Evolutionary conservation across 2,329 filamentous ascomycete genomes (phyloP), one percentile per base, ranked within the genome.

Genomic region (Amphichorda felina): DNA sequence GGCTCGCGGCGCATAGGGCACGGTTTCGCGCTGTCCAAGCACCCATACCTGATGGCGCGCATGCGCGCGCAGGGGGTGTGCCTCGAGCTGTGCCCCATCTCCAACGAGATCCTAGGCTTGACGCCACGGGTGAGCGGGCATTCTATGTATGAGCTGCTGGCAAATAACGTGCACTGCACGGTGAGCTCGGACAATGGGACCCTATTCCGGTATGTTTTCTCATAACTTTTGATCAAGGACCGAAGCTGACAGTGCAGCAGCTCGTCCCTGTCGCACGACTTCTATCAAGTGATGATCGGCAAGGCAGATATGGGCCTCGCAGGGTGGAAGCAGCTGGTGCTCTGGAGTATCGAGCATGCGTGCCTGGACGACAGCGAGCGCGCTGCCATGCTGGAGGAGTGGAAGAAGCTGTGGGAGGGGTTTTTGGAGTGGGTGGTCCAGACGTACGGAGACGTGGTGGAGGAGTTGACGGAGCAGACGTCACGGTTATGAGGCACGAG

Each of bases 31-130:
- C 58, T 86, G 4, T 63, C 78, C 11, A 70, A 75, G 38, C 81
- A 85, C 49, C 75, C 75, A 0, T 59, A 71, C 26, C 58, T 85
- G n/a, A 72, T 84, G 55, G 60, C 76, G 42, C 59, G 68, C 34
- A 82, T 84, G 68, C 76, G 72, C 53, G 56, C 64, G 39, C 61
- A 63, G n/a, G 63, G 66, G 8, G 70, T 86, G 24, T 83, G 79
- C 44, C 63, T 87, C n/a, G 82, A 87, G 57, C 60, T 82, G 2
- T 86, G 82, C 45, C 82, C 81, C 1, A 84, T 85, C 34, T 85
- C 79, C 1, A 87, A 86, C 48, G 82, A 87, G 60, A 63, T 86
- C 1, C 58, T 86, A 14, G 79, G 82, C 24, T 64, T 87, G 14
- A 82, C 78, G 34, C 68, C 75, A 8, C 68, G 72, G 31, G 68